A percentile compares a stretch with the other conserved stretches of the same genome.
Evolutionary conservation across 2,329 filamentous ascomycete species (phyloP).

Genomic region (Fusarium tanahbumbuense): DNA sequence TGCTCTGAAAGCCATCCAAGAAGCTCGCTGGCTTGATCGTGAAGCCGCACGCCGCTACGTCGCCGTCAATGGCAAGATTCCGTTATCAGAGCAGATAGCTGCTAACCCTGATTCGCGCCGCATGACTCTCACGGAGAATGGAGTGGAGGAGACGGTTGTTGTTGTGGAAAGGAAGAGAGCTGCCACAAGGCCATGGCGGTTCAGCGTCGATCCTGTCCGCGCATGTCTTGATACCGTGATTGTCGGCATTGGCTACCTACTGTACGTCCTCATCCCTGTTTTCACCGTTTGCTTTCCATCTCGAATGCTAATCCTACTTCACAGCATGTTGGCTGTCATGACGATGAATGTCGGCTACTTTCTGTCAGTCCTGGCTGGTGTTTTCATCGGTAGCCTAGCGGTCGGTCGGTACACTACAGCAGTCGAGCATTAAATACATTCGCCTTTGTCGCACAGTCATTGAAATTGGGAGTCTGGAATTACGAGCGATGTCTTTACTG

Average conservation of each 20-base stretch:
- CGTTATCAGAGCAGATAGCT: constrained; percentile 69
- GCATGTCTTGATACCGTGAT: constrained; percentile 77
- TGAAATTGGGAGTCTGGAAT: background rate
- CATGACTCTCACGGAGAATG: constrained; percentile 75
- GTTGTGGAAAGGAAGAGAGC: constrained; percentile 71
- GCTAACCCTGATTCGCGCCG: constrained; percentile 71
- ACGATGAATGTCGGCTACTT: constrained; percentile 90
- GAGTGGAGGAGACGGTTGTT: constrained; percentile 82
- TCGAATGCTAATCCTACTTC: constrained; percentile 9
- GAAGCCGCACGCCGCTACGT: constrained; percentile 83
- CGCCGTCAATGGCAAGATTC: constrained; percentile 72
- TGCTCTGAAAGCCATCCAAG: constrained; percentile 75
- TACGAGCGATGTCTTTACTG: background rate
- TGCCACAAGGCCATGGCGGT: constrained; percentile 76
- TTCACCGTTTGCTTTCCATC: background rate
- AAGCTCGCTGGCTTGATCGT: constrained; percentile 73
- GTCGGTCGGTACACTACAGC: constrained; percentile 75
- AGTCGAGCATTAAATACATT: constrained; percentile 58
- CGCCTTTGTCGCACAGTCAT: no score
- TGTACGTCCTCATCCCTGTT: constrained; percentile 70
- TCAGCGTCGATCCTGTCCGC: constrained; percentile 81
- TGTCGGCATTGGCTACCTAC: constrained; percentile 82
- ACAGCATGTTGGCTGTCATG: constrained; percentile 92
- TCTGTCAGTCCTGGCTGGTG: constrained; percentile 79
- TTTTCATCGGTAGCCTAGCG: constrained; percentile 87